Base-by-base conservation (phyloP, 495 filamentous ascomycete genomes). In the Darksidea phi region DNA sequence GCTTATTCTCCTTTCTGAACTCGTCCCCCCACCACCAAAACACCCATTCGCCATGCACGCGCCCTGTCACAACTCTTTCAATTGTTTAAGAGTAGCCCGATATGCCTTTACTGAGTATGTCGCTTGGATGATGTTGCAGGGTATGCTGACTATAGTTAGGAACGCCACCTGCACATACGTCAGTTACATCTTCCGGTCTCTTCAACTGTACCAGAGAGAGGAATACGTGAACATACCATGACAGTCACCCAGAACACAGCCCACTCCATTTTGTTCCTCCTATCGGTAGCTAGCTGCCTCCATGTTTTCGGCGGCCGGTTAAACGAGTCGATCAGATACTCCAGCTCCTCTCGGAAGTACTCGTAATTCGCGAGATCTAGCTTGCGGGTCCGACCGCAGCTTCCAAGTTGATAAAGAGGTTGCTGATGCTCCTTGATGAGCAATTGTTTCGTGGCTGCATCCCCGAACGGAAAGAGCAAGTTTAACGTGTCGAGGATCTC, bases 71-170 rank as follows among this genome's bases (percentile, higher is more conserved):
- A 32, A 32, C 28, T 45, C 41, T 15, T 48, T 20, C 6, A 51
- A 15, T 43, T 58, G 55, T 17, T 42, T 26, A n/a, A 58, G 18
- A 1, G 24, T 24, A 11, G 21, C 55, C 3, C 37, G 42, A 18
- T 58, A 58, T 12, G 42, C 55, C 28, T 58, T 58, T 5, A 58
- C 55, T 11, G 55, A 38, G 28, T 58, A 58, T 18, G 28, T 49
- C 25, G 45, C 45, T 38, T 58, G 55, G 26, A 58, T 49, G 45
- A 58, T 48, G 43, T 49, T 58, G 43, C 55, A 58, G 13, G 55
- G 55, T 21, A 58, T 58, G 55, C 55, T 58, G 21, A 58, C 55
- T 25, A 58, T 6, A 13, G 43, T 58, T 26, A 58, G 55, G 28
- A 58, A 18, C 8, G 55, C 55, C n/a, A 58, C 28, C 28, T 32